phyloP scores from a whole-genome alignment of 106 monocot genomes.

The Alisma plantagoaquatica region DNA sequence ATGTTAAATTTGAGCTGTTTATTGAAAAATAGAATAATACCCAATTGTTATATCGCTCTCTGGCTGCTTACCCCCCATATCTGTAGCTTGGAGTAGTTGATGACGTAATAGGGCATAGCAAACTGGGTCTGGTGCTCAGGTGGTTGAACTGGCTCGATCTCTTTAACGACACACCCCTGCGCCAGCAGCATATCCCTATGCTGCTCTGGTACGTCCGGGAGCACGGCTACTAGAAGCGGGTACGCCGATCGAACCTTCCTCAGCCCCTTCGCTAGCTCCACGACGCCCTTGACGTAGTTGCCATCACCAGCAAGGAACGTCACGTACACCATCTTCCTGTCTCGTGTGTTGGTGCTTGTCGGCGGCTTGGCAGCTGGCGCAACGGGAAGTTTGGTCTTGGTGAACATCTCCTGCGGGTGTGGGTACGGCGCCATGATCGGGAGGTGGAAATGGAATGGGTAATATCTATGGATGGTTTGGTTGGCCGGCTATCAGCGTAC shows the following conservation, averaged over 20 bases:
- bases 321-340: slow-evolving; percentile 8
- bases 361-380: too few species aligned
- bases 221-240: slow-evolving; percentile 10
- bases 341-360: too few species aligned
- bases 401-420: too few species aligned
- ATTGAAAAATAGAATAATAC: too few species aligned
- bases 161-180: slow-evolving; percentile 7
- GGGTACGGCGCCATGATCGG: too few species aligned
- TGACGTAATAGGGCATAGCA: slow-evolving; percentile 11
- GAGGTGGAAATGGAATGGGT: too few species aligned
- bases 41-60: too few species aligned
- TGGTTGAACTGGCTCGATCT: slow-evolving; percentile 3
- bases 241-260: slow-evolving; percentile 5
- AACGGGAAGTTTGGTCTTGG: too few species aligned
- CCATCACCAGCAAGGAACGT: slow-evolving; percentile 9
- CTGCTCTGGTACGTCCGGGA: slow-evolving; percentile 10
- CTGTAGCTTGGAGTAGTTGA: slow-evolving; percentile 16
- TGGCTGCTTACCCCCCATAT: not conserved
- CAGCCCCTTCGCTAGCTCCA: slow-evolving; percentile 12
- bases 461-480: too few species aligned
- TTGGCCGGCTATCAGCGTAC: too few species aligned
- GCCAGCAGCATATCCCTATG: not conserved
- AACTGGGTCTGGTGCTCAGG: slow-evolving; percentile 4
- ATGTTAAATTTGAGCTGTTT: too few species aligned
- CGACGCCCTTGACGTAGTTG: slow-evolving; percentile 13